These are phyloP conservation scores for Phytopythium vexans DNA, from an alignment of 352 stramenopile species.

Conservation along the genomic window DNA sequence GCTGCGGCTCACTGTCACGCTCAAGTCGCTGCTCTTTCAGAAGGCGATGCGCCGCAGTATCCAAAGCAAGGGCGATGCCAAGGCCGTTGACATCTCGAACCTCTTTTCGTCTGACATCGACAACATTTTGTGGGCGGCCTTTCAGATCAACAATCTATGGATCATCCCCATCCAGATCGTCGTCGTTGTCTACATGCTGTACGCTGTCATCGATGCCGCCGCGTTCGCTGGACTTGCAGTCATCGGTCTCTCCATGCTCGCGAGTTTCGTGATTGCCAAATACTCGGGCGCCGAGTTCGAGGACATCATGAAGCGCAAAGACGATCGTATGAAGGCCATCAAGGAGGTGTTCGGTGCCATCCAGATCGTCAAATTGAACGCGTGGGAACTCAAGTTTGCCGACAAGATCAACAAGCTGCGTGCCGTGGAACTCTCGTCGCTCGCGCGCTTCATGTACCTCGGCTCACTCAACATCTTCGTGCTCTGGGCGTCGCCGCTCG, in stretches of 20 bases:
- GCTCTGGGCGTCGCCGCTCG: conserved; percentile 28
- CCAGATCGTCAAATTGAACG: conserved; percentile 88
- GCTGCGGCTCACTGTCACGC: conserved; percentile 25
- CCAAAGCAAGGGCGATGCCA: conserved; percentile 12
- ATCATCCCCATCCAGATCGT: conserved; percentile 29
- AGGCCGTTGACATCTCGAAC: conserved; percentile 85
- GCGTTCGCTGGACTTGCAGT: conserved; percentile 27
- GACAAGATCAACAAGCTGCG: conserved; percentile 54
- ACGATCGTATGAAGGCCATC: conserved; percentile 36
- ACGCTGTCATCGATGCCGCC: conserved; percentile 15
- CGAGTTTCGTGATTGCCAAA: conserved; percentile 19
- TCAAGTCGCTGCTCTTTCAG: conserved; percentile 39
- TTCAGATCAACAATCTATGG: conserved; percentile 43
- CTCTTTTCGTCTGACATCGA: conserved; percentile 91
- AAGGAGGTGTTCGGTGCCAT: conserved; percentile 60
- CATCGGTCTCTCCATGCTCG: conserved; percentile 15
- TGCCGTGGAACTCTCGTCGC: conserved; percentile 78
- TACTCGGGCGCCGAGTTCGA: conserved; percentile 8
- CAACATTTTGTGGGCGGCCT: conserved; percentile 34
- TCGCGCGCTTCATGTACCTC: conserved; percentile 51
- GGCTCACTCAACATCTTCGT: conserved; percentile 34
- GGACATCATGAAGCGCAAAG: conserved; percentile 21
- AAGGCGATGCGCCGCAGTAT: conserved; percentile 31
- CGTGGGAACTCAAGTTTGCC: conserved; percentile 76
- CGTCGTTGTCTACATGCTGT: conserved; percentile 21